Percentiles rank a stretch among this genome's conserved stretches.
Conservation (phyloP, 2,329 filamentous ascomycete genomes). For the Aspergillus uvarum region DNA sequence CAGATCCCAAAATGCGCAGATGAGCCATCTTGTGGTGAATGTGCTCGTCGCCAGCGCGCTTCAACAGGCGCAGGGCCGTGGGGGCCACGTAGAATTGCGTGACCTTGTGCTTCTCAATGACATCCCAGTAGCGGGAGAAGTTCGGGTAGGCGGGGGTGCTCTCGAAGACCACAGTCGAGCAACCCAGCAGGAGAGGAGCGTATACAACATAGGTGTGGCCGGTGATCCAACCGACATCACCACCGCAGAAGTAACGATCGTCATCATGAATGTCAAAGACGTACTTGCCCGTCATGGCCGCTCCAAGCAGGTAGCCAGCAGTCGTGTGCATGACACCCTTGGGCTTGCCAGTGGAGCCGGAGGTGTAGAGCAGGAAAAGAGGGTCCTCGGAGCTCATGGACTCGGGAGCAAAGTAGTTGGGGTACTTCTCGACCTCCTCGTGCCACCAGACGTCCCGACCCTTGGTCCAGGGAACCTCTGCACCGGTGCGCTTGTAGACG, state of each 20-base stretch:
- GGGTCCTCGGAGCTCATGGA: conserved; percentile 91
- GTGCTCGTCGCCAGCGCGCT: conserved; percentile 91
- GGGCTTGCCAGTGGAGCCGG: conserved; percentile 95
- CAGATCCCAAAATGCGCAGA: conserved; percentile 85
- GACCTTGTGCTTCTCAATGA: conserved; percentile 90
- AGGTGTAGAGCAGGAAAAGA: conserved; percentile 96
- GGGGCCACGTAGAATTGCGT: conserved; percentile 99
- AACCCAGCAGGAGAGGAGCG: conserved; percentile 86
- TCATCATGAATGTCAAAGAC: conserved; percentile 96
- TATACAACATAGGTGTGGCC: conserved; percentile 99
- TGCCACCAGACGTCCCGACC: conserved; percentile 98
- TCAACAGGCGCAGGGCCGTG: conserved; percentile 86
- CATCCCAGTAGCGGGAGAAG: conserved; percentile 98
- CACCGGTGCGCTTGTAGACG: conserved; percentile 92
- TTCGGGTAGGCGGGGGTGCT: conserved; percentile 96
- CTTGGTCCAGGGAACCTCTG: conserved; percentile 84
- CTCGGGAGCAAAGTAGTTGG: conserved; percentile 85
- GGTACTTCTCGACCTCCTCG: conserved; percentile 97
- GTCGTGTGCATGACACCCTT: conserved; percentile 99
- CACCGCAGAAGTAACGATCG: conserved; percentile 95
- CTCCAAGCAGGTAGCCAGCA: conserved; percentile 89
- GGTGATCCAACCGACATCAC: conserved; percentile 98
- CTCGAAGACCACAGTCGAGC: conserved; percentile 95
- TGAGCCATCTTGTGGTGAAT: conserved; percentile 87
- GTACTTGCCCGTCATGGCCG: conserved; percentile 93